Base-by-base conservation (phyloP, 768 basidiomycete species). In the Phanerochaete carnosa region DNA sequence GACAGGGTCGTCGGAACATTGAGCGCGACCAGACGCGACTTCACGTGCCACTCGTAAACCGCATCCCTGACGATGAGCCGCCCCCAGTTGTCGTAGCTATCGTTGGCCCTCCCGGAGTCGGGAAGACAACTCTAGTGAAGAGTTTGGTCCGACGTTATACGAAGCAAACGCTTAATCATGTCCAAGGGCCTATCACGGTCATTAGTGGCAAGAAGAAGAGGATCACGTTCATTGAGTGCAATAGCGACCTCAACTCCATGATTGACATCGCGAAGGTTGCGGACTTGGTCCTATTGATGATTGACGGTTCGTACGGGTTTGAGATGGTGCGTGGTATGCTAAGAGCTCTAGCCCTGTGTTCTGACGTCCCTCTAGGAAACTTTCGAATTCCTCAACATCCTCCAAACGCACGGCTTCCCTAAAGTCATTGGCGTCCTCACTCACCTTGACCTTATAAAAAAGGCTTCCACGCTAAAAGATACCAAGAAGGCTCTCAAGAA, bases 241-340 rank as follows among this genome's bases (percentile, higher is more conserved):
- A 95, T 68, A 98, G 94, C 71, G 95, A 98, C 77, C 81, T 98
- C 66, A 95, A 95, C 73, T 94, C 94, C 55, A 98, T 98, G 96
- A 92, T 98, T 65, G 97, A 99, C 80, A 82, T 98, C 68, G 96
- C 88, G 58, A 99, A 99, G 76, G 86, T 98, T 59, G 97, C 93
- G 8, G 97, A 98, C 75, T 81, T 99, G 59, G 92, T 98, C 4
- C 81, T 99, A 47, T 86, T 99, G 64, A 95, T 98, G 94, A 89
- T 98, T 64, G 97, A 99, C 70, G 96, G 91, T 3, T 95, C 93
- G 28, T 98, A 95, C 73, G 97, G 97, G 3, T 96, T 98, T 66
- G 97, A 98, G 76, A 99, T 98, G 97, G 96, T 94, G 65, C 63
- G 85, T 69, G 2, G 7, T 2, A 46, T 35, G 19, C 43, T n/a